Evolutionary conservation across 2,329 filamentous ascomycete species (phyloP), one percentile per base, ranked within the genome.

Genomic region (Neodidymelliopsis sp.): DNA sequence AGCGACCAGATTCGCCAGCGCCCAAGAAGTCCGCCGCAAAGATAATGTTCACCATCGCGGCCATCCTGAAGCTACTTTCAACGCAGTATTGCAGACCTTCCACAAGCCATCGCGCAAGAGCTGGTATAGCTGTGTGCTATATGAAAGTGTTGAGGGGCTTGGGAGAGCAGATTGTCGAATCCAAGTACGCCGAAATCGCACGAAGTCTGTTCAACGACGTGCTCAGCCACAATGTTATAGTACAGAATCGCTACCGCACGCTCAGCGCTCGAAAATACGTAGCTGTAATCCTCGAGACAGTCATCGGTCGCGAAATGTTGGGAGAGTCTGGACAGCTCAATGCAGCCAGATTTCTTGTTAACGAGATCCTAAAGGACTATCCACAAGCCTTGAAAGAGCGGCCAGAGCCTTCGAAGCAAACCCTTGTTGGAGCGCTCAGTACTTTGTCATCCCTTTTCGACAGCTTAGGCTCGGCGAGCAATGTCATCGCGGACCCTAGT

Each of bases 321-420:
- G 91, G 91, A 10, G 93, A 99, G 72, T 90, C 89, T 11, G 92
- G 91, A 6, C 93, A 97, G 66, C 79, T 93, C 50, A 86, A 88
- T 60, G 91, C 90, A 20, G 90, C 91, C 6, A 90, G 86, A 63
- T 84, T 85, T 53, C 75, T 99, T 42, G 84, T 97, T 66, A 96
- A 96, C 69, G 87, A 91, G 49, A 81, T 97, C 34, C 80, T 99
- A 37, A 97, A 96, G 70, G 94, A 97, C 69, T 97, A 96, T 60
- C 93, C 94, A 0, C 91, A 96, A 70, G 87, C 88, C 4, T 76
- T 96, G 36, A 90, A 92, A 62, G 93, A 97, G 70, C 84, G 89
- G 29, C 84, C 88, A 1, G 93, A 97, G 70, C 94, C 94, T 6
- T 87, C 85, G 36, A 99, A 99, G 72, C 86, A 95, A 63, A 87